A percentile compares a stretch with the other conserved stretches of the same genome.
phyloP scores from a whole-genome alignment of 2,329 filamentous ascomycete genomes.

The Curvularia lunata region DNA sequence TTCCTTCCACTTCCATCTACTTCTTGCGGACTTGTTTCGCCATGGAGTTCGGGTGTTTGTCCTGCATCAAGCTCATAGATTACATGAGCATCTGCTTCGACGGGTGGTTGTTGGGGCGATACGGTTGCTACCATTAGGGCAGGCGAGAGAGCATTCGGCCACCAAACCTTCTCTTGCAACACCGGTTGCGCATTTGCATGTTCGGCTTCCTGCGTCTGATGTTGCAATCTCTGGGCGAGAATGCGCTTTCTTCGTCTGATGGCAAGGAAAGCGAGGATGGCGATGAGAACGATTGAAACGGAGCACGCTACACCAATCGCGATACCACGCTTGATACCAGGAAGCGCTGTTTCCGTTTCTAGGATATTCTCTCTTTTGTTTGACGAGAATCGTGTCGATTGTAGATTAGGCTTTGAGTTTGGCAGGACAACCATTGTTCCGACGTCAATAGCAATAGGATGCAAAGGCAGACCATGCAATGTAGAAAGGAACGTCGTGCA shows the following conservation, averaged over 20 bases:
- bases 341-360: slow-evolving; percentile 22
- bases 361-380: slow-evolving; percentile 5
- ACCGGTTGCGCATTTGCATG: slow-evolving; percentile 16
- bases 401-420: slow-evolving; percentile 5
- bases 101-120: slow-evolving; percentile 14
- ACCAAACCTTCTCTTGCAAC: slow-evolving; percentile 24
- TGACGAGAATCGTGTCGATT: background rate
- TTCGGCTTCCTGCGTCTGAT: slow-evolving; percentile 7
- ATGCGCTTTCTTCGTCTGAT: slow-evolving; percentile 28
- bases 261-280: slow-evolving; percentile 30
- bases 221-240: slow-evolving; percentile 3
- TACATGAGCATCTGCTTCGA: slow-evolving; percentile 30
- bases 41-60: slow-evolving; percentile 30
- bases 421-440: slow-evolving; percentile 11
- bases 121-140: background rate
- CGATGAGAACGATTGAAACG: slow-evolving; percentile 31
- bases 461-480: background rate
- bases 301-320: slow-evolving; percentile 37
- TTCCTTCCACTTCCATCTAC: slow-evolving; percentile 16
- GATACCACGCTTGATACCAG: slow-evolving; percentile 40
- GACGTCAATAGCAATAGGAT: background rate
- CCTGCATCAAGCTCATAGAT: slow-evolving; percentile 34
- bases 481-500: background rate
- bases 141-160: slow-evolving; percentile 5
- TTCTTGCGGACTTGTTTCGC: slow-evolving; percentile 24